phyloP scores from a whole-genome alignment of 1,284 basidiomycete species.

The Takashimella koratensis region DNA sequence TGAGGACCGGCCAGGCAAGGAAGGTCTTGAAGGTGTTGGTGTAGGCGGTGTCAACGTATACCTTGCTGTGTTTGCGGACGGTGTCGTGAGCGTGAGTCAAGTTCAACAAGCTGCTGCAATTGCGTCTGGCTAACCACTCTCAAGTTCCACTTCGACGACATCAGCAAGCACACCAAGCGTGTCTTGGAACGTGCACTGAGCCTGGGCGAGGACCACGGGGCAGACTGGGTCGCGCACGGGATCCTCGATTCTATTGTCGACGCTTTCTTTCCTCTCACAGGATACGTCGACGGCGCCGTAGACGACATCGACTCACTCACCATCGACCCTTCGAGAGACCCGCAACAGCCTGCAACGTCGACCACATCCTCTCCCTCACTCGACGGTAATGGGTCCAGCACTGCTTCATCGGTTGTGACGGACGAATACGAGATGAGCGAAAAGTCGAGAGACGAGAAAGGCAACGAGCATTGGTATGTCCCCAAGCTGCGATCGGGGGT shows the following conservation, averaged over 20 bases:
- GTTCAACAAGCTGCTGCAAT: not conserved
- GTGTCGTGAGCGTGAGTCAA: slow-evolving; percentile 73
- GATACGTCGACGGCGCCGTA: slow-evolving; percentile 78
- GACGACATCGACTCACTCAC: slow-evolving; percentile 72
- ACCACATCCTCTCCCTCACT: not conserved
- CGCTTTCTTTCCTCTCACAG: slow-evolving; percentile 83
- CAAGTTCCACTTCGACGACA: slow-evolving; percentile 92
- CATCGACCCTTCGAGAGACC: slow-evolving; percentile 44
- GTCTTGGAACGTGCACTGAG: slow-evolving; percentile 66
- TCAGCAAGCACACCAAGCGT: slow-evolving; percentile 77
- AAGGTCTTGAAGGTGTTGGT: slow-evolving; percentile 57
- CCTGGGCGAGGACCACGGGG: slow-evolving; percentile 56
- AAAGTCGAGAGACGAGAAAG: not conserved
- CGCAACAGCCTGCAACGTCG: slow-evolving; percentile 3
- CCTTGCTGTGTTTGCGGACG: slow-evolving; percentile 83
- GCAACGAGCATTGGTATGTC: not conserved
- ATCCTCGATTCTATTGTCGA: slow-evolving; percentile 92
- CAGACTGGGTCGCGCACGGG: slow-evolving; percentile 93
- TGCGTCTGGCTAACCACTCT: slow-evolving; percentile 3
- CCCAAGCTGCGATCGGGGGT: not conserved
- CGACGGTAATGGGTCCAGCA: not conserved
- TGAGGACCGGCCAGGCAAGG: slow-evolving; percentile 56
- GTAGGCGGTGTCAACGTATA: slow-evolving; percentile 83
- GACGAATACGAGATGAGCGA: slow-evolving; percentile 11
- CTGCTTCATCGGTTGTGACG: not conserved